Base-by-base conservation (phyloP, 1,139 yeast species). In the Debaryomyces subglobosus region DNA sequence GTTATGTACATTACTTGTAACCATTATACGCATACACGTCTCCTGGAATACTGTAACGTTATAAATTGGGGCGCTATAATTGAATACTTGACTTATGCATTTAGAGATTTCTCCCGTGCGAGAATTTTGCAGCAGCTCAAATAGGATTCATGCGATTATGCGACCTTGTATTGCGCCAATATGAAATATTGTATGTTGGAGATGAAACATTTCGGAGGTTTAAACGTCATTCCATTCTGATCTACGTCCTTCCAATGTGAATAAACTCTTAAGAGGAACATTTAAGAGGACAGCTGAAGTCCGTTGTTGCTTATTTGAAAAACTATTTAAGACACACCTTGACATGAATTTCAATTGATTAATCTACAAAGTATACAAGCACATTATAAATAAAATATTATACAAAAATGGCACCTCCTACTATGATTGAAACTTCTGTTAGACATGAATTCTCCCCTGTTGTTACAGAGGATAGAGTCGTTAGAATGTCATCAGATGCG, bases 361-460 rank as follows among this genome's bases (percentile, higher is more conserved):
- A 32, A 15, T 16, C 5, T 32, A 30, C 3, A 3, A 32, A 29
- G 32, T 6, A 34, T 12, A 36, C 34, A 3, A 21, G 8, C n/a
- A 15, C 38, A 48, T 39, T 15, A 33, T 10, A 44, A 18, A n/a
- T n/a, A 25, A 18, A 18, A 16, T 27, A 41, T 39, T 8, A 18
- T 16, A 30, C 10, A 61, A 41, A 41, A 42, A 70, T 70, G 75
- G 60, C 64, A 53, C 76, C 77, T 51, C 72, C 77, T 49, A 67
- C 76, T 46, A 58, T 67, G 59, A 48, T 68, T 33, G 67, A 68
- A 54, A 63, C 68, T 44, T 58, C 68, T 32, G 55, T 52, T 21
- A 52, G 46, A 27, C 46, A 52, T 29, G 43, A 41, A 32, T 49
- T 53, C 25, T 2, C 21, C n/a, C 47, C 40, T 15, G 13, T 21